phyloP scores from a whole-genome alignment of 139 green algal species.

The Chlamydomonas asymmetrica region DNA sequence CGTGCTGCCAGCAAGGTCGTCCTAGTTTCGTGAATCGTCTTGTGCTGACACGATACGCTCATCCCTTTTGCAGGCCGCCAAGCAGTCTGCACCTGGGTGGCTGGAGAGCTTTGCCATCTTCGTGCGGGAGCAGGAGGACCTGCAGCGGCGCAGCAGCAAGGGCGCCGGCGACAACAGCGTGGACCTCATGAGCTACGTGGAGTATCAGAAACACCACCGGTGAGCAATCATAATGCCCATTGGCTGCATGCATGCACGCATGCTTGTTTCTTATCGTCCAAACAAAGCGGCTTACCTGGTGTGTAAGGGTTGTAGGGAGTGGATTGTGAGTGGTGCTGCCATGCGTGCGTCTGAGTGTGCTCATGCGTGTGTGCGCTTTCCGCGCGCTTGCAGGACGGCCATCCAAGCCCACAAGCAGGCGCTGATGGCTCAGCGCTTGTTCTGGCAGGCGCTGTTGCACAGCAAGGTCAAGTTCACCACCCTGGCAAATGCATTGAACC shows the following conservation, averaged over 20 bases:
- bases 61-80: slow-evolving; percentile 20
- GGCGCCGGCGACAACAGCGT: slow-evolving; percentile 24
- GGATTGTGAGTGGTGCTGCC: too few species aligned
- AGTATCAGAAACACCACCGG: slow-evolving; percentile 54
- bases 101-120: slow-evolving; percentile 51
- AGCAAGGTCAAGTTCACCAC: slow-evolving; percentile 35
- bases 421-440: slow-evolving; percentile 43
- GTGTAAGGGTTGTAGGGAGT: background rate
- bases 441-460: slow-evolving; percentile 50
- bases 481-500: slow-evolving; percentile 22
- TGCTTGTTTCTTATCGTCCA: too few species aligned
- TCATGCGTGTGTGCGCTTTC: too few species aligned
- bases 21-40: too few species aligned
- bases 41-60: too few species aligned
- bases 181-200: slow-evolving; percentile 56
- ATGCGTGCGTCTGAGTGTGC: too few species aligned
- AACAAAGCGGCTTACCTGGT: background rate
- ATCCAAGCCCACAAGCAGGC: slow-evolving; percentile 39
- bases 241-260: too few species aligned
- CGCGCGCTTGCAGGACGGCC: background rate
- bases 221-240: too few species aligned
- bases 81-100: slow-evolving; percentile 24
- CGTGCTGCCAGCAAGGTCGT: too few species aligned
- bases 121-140: slow-evolving; percentile 32
- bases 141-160: slow-evolving; percentile 9